These are phyloP conservation scores for Fusarium drepaniforme DNA, from an alignment of 2,329 filamentous ascomycete species.

Conservation along the genomic window DNA sequence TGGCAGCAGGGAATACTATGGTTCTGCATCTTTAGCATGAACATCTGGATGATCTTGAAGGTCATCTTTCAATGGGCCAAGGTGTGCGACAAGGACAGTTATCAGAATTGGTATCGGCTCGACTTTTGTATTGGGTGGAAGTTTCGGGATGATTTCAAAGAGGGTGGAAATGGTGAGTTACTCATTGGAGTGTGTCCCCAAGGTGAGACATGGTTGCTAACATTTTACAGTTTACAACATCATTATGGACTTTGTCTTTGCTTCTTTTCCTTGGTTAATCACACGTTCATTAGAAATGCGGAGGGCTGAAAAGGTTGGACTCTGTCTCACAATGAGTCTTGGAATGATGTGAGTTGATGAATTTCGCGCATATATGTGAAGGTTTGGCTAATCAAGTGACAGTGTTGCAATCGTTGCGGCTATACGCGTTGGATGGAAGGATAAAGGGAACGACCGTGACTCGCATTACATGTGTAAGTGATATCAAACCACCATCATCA, in stretches of 20 bases:
- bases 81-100: constrained; percentile 55
- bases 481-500: fast-evolving
- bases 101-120: constrained; percentile 61
- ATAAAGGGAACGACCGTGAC: constrained; percentile 59
- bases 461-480: constrained; percentile 59
- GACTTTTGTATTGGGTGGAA: constrained; percentile 56
- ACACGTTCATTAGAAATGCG: constrained; percentile 62
- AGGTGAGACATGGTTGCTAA: not conserved
- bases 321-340: constrained; percentile 63
- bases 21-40: constrained; percentile 64
- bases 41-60: constrained; percentile 60
- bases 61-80: constrained; percentile 63
- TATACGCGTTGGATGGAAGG: constrained; percentile 62
- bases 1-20: constrained; percentile 59
- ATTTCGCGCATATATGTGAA: not conserved
- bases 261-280: constrained; percentile 62
- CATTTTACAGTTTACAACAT: constrained; percentile 60
- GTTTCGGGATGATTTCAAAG: constrained; percentile 59
- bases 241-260: constrained; percentile 65
- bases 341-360: constrained; percentile 56
- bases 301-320: constrained; percentile 60
- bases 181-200: no score
- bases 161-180: constrained; percentile 61
- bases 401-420: constrained; percentile 62
- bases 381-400: not conserved